phyloP scores from a whole-genome alignment of 257 asterid genomes.

The Paraleonurus japonicus region DNA sequence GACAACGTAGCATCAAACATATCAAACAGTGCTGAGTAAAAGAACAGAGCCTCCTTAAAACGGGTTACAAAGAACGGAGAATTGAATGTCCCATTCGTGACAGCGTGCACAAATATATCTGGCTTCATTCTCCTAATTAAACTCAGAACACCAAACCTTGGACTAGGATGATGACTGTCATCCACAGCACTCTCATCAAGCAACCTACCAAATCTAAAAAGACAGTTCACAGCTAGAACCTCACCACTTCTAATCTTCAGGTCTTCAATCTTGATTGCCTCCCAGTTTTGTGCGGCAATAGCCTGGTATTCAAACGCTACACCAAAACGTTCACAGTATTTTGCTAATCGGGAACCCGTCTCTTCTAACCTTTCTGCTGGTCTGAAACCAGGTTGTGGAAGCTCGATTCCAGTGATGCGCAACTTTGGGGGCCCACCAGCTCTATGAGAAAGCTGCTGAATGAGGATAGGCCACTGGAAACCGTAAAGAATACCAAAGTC shows the following conservation, averaged over 20 bases:
- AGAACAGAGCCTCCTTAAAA: constrained; percentile 85
- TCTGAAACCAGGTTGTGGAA: constrained; percentile 81
- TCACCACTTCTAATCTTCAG: constrained; percentile 60
- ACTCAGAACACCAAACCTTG: constrained; percentile 68
- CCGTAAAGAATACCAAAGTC: constrained; percentile 87
- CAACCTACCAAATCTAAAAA: constrained; percentile 53
- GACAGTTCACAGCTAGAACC: constrained; percentile 72
- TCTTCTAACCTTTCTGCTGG: constrained; percentile 79
- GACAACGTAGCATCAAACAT: constrained; percentile 75
- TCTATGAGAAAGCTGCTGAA: constrained; percentile 60
- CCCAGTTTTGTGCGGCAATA: constrained; percentile 78
- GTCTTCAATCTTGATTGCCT: constrained; percentile 62
- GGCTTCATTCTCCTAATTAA: constrained; percentile 72
- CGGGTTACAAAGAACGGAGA: constrained; percentile 87
- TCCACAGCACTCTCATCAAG: constrained; percentile 71
- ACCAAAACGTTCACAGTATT: constrained; percentile 70
- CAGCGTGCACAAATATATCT: constrained; percentile 54
- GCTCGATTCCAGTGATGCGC: constrained; percentile 80
- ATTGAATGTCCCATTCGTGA: constrained; percentile 58
- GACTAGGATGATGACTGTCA: constrained; percentile 40
- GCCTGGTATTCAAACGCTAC: constrained; percentile 78
- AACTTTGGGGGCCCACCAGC: constrained; percentile 67
- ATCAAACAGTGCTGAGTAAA: constrained; percentile 77
- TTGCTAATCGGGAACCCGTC: constrained; percentile 73
- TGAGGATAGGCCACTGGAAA: constrained; percentile 88